Evolutionary conservation across 768 basidiomycete genomes (phyloP).

Genomic region (Chlorophyllum brunneum): DNA sequence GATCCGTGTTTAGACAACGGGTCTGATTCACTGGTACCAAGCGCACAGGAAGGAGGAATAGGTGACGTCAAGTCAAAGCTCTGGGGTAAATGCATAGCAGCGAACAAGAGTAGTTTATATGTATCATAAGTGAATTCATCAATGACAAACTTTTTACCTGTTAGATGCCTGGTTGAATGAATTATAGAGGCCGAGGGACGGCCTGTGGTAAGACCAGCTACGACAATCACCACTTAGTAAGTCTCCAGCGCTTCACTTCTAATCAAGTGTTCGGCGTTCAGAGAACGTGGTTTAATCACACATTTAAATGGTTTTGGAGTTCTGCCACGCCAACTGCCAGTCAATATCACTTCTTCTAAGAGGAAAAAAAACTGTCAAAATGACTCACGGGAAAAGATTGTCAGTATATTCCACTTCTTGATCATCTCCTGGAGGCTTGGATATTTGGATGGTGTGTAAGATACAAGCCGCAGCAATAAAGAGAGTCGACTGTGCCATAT

Average conservation of each 20-base stretch:
- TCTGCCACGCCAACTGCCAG: conserved; percentile 11
- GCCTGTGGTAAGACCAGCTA: too few species aligned
- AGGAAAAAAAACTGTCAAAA: too few species aligned
- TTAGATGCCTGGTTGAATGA: too few species aligned
- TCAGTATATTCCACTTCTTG: conserved; percentile 12
- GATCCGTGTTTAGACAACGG: conserved; percentile 64
- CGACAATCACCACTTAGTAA: too few species aligned
- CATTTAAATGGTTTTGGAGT: conserved; percentile 27
- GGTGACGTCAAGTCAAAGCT: too few species aligned
- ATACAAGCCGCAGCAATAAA: conserved; percentile 26
- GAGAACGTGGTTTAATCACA: conserved; percentile 24
- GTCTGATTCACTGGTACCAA: conserved; percentile 97
- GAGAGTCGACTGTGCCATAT: conserved; percentile 23
- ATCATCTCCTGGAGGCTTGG: conserved; percentile 20
- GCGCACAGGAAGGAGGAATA: conserved; percentile 70
- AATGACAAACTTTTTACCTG: too few species aligned
- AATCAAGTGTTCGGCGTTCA: conserved; percentile 20
- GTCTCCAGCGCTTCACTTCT: conserved; percentile 3
- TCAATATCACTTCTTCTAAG: not conserved
- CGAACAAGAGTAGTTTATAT: not conserved
- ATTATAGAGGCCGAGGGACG: too few species aligned
- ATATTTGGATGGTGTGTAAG: conserved; percentile 29
- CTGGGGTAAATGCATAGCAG: not conserved
- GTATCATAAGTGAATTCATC: too few species aligned
- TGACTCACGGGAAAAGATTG: conserved; percentile 15